These are phyloP conservation scores for Boletus subparvulus DNA, from an alignment of 768 basidiomycete genomes.

Conservation along the genomic window DNA sequence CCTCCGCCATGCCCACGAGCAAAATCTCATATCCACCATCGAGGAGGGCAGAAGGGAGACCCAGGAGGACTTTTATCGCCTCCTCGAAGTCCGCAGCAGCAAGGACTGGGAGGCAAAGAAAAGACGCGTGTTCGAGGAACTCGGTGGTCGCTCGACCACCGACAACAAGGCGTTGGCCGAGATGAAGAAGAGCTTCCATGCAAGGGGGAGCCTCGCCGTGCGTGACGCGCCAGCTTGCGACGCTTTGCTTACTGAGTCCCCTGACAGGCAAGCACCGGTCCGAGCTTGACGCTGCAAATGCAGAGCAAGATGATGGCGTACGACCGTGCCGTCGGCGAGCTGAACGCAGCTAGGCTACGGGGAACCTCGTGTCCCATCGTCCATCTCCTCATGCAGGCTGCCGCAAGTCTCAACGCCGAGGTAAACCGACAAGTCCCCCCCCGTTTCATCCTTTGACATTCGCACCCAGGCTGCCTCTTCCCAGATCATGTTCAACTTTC, in stretches of 20 bases:
- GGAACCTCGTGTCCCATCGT: conserved; percentile 76
- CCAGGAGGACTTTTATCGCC: conserved; percentile 79
- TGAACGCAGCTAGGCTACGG: conserved; percentile 72
- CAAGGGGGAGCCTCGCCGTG: conserved; percentile 55
- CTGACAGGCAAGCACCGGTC: conserved; percentile 43
- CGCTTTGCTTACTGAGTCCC: conserved; percentile 5
- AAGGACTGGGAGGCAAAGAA: conserved; percentile 90
- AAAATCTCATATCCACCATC: conserved; percentile 90
- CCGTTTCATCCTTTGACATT: conserved; percentile 2
- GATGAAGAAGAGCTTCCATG: conserved; percentile 60
- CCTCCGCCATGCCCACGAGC: conserved; percentile 92
- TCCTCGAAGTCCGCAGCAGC: conserved; percentile 70
- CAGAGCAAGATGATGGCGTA: conserved; percentile 97
- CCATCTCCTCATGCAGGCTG: conserved; percentile 68
- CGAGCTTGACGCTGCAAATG: conserved; percentile 71
- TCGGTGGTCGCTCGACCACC: conserved; percentile 64
- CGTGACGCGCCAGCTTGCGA: conserved; percentile 20
- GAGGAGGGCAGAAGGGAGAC: conserved; percentile 87
- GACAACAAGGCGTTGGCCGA: conserved; percentile 57
- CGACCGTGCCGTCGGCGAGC: conserved; percentile 73
- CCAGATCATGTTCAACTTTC: conserved; percentile 70
- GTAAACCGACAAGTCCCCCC: conserved; percentile 32
- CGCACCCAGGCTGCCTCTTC: conserved; percentile 44
- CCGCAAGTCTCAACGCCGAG: conserved; percentile 56
- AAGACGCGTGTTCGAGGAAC: conserved; percentile 84